A percentile compares a stretch with the other conserved stretches of the same genome.
These are phyloP conservation scores for Colletotrichum simmondsii DNA, from an alignment of 2,329 filamentous ascomycete genomes.

Conservation along the genomic window DNA sequence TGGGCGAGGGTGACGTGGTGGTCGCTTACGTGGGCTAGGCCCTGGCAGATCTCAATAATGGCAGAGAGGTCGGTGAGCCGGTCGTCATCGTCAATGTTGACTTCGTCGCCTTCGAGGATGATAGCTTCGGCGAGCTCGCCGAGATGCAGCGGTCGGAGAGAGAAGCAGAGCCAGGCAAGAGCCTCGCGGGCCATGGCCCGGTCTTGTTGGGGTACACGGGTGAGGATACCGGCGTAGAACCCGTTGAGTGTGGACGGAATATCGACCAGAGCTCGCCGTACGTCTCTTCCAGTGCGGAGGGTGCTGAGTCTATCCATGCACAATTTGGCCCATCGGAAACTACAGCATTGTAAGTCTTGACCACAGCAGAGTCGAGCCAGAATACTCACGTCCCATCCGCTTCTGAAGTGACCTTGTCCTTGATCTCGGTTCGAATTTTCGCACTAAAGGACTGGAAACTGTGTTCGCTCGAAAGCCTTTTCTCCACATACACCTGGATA, in stretches of 20 bases:
- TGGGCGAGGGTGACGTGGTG: slow-evolving; percentile 38
- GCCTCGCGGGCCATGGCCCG: slow-evolving; percentile 39
- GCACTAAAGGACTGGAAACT: slow-evolving; percentile 35
- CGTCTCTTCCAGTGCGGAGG: slow-evolving; percentile 38
- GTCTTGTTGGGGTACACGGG: slow-evolving; percentile 38
- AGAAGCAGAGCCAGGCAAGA: slow-evolving; percentile 41
- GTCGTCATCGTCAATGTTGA: slow-evolving; percentile 38
- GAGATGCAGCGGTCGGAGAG: slow-evolving; percentile 38
- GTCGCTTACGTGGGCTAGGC: slow-evolving; percentile 31
- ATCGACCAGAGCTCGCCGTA: slow-evolving; percentile 35
- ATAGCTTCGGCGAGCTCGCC: slow-evolving; percentile 41
- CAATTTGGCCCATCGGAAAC: slow-evolving; percentile 44
- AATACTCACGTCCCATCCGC: slow-evolving; percentile 39
- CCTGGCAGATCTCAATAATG: slow-evolving; percentile 38
- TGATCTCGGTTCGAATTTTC: slow-evolving; percentile 38
- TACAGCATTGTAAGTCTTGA: slow-evolving; percentile 14
- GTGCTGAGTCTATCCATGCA: slow-evolving; percentile 40
- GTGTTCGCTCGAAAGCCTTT: slow-evolving; percentile 35
- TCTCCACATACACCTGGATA: slow-evolving; percentile 38
- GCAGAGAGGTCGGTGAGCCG: slow-evolving; percentile 36
- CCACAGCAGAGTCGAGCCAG: neutral
- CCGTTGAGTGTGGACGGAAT: slow-evolving; percentile 39
- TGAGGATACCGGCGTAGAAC: slow-evolving; percentile 39
- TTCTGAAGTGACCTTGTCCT: slow-evolving; percentile 33
- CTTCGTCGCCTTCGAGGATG: slow-evolving; percentile 39